A percentile compares a stretch with the other conserved stretches of the same genome.
Conservation (phyloP, 352 stramenopile genomes). For the Pythium monospermum region DNA sequence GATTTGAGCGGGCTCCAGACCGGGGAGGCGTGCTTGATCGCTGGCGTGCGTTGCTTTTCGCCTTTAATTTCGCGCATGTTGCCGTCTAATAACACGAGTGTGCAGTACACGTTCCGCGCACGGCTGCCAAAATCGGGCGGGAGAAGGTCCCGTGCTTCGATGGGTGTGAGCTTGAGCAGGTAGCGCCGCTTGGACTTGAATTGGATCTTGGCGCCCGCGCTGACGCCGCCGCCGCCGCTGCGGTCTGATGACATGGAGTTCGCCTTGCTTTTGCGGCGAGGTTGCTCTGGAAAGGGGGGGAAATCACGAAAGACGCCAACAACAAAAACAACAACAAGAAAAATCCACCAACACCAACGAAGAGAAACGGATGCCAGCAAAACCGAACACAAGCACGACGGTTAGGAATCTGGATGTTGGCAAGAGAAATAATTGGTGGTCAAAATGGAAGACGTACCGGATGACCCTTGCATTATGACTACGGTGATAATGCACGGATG, state of each 20-base stretch:
- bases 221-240: conserved; percentile 9
- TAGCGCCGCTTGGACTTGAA: conserved; percentile 73
- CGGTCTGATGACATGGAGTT: conserved; percentile 15
- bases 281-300: conserved; percentile 5
- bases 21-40: conserved; percentile 48
- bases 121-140: conserved; percentile 44
- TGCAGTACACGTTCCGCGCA: conserved; percentile 75
- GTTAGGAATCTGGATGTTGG: no score
- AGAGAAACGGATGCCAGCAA: neutral
- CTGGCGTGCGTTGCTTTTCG: conserved; percentile 81
- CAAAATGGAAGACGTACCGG: neutral
- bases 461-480: neutral
- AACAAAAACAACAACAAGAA: conserved; percentile 4
- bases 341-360: no score
- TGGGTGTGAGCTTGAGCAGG: conserved; percentile 83
- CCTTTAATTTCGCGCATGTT: conserved; percentile 85
- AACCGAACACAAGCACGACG: conserved; percentile 6
- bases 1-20: conserved; percentile 84
- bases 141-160: conserved; percentile 70
- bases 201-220: conserved; percentile 9
- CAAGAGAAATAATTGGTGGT: no score
- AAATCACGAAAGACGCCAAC: conserved; percentile 8
- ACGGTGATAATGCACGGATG: neutral
- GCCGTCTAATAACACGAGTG: conserved; percentile 74
- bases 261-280: conserved; percentile 12